A percentile compares a stretch with the other conserved stretches of the same genome.
Evolutionary conservation across 1,284 basidiomycete genomes (phyloP).

Genomic region (Pyrrhoderma lamaoense): DNA sequence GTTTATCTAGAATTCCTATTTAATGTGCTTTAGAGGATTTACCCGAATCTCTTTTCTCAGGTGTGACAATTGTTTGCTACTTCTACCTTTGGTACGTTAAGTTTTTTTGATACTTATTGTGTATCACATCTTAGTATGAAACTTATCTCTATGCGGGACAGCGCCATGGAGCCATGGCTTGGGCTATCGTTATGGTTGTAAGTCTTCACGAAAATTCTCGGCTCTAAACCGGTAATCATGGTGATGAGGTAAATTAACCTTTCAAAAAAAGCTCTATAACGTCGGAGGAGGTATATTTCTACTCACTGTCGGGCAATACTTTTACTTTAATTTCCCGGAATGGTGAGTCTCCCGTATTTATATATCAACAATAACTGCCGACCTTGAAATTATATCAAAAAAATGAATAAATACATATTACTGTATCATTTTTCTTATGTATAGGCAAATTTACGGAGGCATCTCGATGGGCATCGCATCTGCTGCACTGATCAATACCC

Average conservation of each 20-base stretch:
- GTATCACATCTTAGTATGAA: neutral
- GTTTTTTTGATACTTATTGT: no score
- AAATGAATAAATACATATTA: conserved; percentile 3
- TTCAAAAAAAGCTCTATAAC: conserved; percentile 51
- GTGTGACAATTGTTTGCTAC: conserved; percentile 67
- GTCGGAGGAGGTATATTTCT: conserved; percentile 63
- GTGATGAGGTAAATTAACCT: neutral
- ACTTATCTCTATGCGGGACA: conserved; percentile 26
- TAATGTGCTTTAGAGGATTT: neutral
- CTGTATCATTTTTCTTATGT: neutral
- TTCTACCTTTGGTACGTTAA: conserved; percentile 55
- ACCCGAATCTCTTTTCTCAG: conserved; percentile 28
- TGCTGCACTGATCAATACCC: conserved; percentile 48
- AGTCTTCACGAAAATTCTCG: conserved; percentile 23
- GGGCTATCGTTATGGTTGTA: conserved; percentile 60
- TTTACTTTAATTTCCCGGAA: conserved; percentile 68
- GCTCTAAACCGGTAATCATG: no score
- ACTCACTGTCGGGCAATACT: conserved; percentile 54
- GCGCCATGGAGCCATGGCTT: conserved; percentile 70
- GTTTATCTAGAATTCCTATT: neutral
- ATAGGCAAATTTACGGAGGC: conserved; percentile 70
- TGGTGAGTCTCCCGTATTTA: no score
- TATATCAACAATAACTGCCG: no score
- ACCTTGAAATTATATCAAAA: no score
- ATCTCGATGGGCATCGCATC: conserved; percentile 54